phyloP scores from a whole-genome alignment of 768 basidiomycete species.

The Mycena alexandri region DNA sequence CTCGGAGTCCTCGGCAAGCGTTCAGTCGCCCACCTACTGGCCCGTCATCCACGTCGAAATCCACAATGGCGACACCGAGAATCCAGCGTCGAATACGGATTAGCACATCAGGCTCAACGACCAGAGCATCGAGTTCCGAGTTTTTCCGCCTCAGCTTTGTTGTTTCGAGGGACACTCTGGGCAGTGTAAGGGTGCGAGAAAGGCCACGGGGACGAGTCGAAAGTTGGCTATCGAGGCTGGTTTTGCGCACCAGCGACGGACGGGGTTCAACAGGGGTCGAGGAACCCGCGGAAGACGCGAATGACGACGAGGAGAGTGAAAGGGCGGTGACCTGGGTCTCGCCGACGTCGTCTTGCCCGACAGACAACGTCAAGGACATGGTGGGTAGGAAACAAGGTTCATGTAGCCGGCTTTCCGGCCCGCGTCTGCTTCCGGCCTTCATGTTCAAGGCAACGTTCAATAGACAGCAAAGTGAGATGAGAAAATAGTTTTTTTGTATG shows the following conservation, averaged over 20 bases:
- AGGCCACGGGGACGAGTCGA: conserved; percentile 38
- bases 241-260: conserved; percentile 14
- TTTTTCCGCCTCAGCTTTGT: conserved; percentile 47
- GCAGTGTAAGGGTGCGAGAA: conserved; percentile 62
- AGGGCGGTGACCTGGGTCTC: conserved; percentile 18
- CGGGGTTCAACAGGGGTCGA: conserved; percentile 5
- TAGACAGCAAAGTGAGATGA: conserved; percentile 6
- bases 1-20: no score
- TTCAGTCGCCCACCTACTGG: conserved; percentile 58
- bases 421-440: neutral
- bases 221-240: conserved; percentile 21
- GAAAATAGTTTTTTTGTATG: conserved; percentile 31
- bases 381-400: neutral
- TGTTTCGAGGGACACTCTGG: conserved; percentile 51
- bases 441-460: no score
- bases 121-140: conserved; percentile 55
- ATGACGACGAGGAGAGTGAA: conserved; percentile 30
- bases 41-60: conserved; percentile 91
- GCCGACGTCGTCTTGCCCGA: conserved; percentile 20
- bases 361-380: conserved; percentile 19
- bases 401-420: neutral
- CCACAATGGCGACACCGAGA: conserved; percentile 76
- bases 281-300: conserved; percentile 24
- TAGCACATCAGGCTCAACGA: conserved; percentile 61
- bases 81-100: conserved; percentile 74